A percentile compares a stretch with the other conserved stretches of the same genome.
These are phyloP conservation scores for Bonia amplexicaulis DNA, from an alignment of 176 grass and related monocot species.

Conservation along the genomic window DNA sequence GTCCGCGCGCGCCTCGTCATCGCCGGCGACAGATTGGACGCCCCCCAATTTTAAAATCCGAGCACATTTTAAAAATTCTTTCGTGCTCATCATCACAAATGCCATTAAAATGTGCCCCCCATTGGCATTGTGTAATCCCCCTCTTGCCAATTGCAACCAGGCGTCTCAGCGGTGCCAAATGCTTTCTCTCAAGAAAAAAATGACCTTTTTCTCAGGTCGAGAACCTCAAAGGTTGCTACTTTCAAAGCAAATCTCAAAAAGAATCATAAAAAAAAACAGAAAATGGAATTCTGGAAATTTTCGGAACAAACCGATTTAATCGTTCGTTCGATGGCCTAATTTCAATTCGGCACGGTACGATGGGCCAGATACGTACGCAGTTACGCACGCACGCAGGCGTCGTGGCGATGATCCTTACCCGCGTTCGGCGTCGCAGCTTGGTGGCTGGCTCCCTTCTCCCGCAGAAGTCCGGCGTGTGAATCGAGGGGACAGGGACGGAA, in stretches of 20 bases:
- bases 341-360: not conserved
- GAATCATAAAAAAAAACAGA: not conserved
- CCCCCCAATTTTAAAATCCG: not conserved
- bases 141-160: not conserved
- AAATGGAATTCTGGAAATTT: not conserved
- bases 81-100: slow-evolving; percentile 37
- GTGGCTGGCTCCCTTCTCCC: slow-evolving; percentile 6
- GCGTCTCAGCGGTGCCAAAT: slow-evolving; percentile 19
- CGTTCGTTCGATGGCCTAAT: not conserved
- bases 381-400: not conserved
- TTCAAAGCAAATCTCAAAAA: not conserved
- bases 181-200: not conserved
- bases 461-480: not conserved
- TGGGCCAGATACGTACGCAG: not conserved
- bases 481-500: not conserved
- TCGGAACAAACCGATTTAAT: not conserved
- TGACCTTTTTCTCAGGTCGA: not conserved
- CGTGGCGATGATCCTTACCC: not conserved
- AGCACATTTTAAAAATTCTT: not conserved
- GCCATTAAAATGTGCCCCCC: not conserved
- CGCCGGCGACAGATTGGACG: slow-evolving; percentile 40
- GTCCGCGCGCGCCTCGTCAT: slow-evolving; percentile 19
- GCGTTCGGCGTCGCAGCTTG: slow-evolving; percentile 2
- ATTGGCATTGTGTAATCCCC: slow-evolving; percentile 5
- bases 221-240: not conserved